Evolutionary conservation across 768 basidiomycete species (phyloP), one percentile per base, ranked within the genome.

Genomic region (Lentinus brumalis): DNA sequence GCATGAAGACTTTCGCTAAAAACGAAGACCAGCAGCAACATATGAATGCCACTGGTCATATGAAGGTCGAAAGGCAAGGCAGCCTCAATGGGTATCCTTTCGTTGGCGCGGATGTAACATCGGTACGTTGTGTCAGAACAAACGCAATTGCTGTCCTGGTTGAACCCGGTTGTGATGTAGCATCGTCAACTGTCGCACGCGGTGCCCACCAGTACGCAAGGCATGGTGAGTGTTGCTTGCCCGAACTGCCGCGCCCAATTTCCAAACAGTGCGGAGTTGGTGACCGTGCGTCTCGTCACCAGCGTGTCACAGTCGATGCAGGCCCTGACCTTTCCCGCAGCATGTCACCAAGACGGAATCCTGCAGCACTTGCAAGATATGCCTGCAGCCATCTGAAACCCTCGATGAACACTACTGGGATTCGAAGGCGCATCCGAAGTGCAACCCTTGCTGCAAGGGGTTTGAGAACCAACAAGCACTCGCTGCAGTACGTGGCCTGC

Each of bases 381-480:
- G 57, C 45, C 31, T 62, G 11, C 45, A 44, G 38, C 47, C 40
- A 3, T 16, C 31, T 2, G 18, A 31, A 47, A 39, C 38, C 2
- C 32, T 58, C 16, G 42, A 58, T 21, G 61, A 62, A 46, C 57
- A 58, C 31, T 62, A 57, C 53, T 53, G 47, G 26, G 39, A 50
- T 10, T 57, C 57, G 30, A 11, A 29, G 44, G n/a, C 14, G 15
- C 61, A 62, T 41, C 47, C 57, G 7, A 50, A 32, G 26, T 58
- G 61, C 46, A 29, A 38, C 1, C 31, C 41, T 15, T 62, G 61
- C 47, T 18, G 32, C n/a, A 46, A 14, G 10, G 57, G 35, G 4
- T 62, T 58, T 52, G 14, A 40, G 32, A 32, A 58, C 29, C 11
- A 31, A 0, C 16, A 9, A 39, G 53, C 44, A 16, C 45, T 31